These are phyloP conservation scores for Wickerhamiella occidentalis DNA, from an alignment of 805 yeast species.

Conservation along the genomic window DNA sequence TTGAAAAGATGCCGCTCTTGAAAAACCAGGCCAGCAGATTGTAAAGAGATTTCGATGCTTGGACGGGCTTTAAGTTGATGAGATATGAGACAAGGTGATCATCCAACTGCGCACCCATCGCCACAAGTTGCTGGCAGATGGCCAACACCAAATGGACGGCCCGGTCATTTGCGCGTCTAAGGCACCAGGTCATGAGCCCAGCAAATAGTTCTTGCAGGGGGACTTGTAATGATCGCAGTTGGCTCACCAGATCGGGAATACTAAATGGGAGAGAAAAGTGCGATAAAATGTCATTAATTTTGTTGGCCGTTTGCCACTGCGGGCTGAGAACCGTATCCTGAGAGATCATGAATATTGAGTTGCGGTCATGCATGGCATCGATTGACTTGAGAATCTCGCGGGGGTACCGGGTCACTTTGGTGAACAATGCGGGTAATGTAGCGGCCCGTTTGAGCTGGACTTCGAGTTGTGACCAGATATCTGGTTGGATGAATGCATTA, in stretches of 20 bases:
- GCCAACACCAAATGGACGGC: constrained; percentile 16
- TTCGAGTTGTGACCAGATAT: constrained; percentile 13
- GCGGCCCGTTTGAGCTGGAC: constrained; percentile 2
- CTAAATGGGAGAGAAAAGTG: constrained; percentile 21
- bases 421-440: not conserved
- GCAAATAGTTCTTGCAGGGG: constrained; percentile 10
- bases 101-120: constrained; percentile 14
- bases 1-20: constrained; percentile 38
- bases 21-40: constrained; percentile 41
- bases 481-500: constrained; percentile 13
- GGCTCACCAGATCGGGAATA: constrained; percentile 15
- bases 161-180: constrained; percentile 12
- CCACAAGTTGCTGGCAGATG: constrained; percentile 15
- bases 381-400: not conserved
- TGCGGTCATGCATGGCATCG: constrained; percentile 14
- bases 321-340: constrained; percentile 7
- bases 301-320: constrained; percentile 14
- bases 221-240: constrained; percentile 10
- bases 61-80: constrained; percentile 13
- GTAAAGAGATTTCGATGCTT: constrained; percentile 22
- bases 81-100: constrained; percentile 18
- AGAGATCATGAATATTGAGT: constrained; percentile 15
- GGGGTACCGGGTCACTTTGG: not conserved
- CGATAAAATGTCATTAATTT: constrained; percentile 23
- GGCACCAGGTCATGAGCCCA: constrained; percentile 16